Percentiles rank a stretch among this genome's conserved stretches.
These are phyloP conservation scores for Macadamia integrifolia DNA, from an alignment of 164 flowering plant species.

Conservation along the genomic window DNA sequence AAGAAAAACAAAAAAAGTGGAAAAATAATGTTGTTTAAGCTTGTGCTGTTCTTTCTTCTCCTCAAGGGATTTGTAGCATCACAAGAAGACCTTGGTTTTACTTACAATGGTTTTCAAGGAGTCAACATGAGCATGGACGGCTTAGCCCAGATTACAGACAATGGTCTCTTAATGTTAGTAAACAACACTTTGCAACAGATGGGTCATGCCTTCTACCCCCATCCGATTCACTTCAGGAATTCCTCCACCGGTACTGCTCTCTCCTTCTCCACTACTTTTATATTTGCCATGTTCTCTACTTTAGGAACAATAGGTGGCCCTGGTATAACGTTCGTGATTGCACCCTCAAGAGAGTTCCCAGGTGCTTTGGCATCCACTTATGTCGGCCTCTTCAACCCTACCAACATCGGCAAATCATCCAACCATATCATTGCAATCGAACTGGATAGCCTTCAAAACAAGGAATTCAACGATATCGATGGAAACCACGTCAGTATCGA, in stretches of 20 bases:
- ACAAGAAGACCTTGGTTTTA: conserved; percentile 2
- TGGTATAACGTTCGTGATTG: conserved; percentile 20
- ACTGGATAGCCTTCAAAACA: too few species aligned
- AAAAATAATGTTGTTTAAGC: background rate
- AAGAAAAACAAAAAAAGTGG: too few species aligned
- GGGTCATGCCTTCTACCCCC: conserved; percentile 22
- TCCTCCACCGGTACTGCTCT: conserved; percentile 4
- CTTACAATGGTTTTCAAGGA: conserved; percentile 10
- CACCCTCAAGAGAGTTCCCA: conserved; percentile 12
- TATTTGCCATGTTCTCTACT: conserved; percentile 11
- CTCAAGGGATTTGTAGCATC: background rate
- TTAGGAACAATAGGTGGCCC: conserved; percentile 5
- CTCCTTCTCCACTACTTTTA: conserved; percentile 25
- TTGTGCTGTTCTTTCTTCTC: background rate
- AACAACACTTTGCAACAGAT: background rate
- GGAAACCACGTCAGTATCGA: too few species aligned
- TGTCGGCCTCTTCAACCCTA: too few species aligned
- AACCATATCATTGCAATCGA: too few species aligned
- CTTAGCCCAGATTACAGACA: conserved; percentile 3
- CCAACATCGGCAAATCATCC: too few species aligned
- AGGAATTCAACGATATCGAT: too few species aligned
- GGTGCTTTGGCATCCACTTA: background rate
- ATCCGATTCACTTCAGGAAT: conserved; percentile 14
- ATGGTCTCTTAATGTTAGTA: conserved; percentile 20
- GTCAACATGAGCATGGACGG: conserved; percentile 13